Percentiles rank a stretch among this genome's conserved stretches.
These are phyloP conservation scores for Boeremia exigua DNA, from an alignment of 2,329 filamentous ascomycete species.

Conservation along the genomic window DNA sequence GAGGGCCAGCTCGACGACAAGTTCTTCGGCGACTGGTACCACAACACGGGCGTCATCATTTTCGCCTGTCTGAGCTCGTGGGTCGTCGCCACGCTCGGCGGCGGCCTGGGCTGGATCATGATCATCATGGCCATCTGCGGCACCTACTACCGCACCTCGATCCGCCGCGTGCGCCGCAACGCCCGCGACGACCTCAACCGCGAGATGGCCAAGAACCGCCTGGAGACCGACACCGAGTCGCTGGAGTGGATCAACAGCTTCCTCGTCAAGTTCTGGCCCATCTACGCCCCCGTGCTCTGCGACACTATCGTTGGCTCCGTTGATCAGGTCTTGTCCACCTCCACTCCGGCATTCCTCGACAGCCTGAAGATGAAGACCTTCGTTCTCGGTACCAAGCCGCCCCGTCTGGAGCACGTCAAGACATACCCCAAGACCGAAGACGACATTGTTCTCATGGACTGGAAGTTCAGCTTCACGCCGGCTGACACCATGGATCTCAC, in stretches of 20 bases:
- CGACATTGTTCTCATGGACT: constrained; percentile 97
- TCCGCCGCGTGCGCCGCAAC: constrained; percentile 91
- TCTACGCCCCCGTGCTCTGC: constrained; percentile 92
- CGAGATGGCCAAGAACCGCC: constrained; percentile 82
- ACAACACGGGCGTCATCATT: constrained; percentile 91
- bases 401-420: constrained; percentile 96
- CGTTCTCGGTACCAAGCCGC: constrained; percentile 91
- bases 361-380: constrained; percentile 94
- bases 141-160: constrained; percentile 95
- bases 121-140: constrained; percentile 90
- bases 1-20: constrained; percentile 86
- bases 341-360: constrained; percentile 90
- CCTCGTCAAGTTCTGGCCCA: constrained; percentile 98
- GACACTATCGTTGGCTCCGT: constrained; percentile 92
- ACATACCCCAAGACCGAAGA: constrained; percentile 96
- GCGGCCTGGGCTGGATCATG: constrained; percentile 90
- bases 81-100: constrained; percentile 86
- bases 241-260: constrained; percentile 99
- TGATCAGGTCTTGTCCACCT: constrained; percentile 91
- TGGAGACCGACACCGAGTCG: constrained; percentile 90
- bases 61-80: constrained; percentile 92
- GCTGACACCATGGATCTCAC: constrained; percentile 95
- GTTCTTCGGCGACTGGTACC: constrained; percentile 97
- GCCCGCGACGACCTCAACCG: constrained; percentile 93
- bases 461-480: constrained; percentile 99